Evolutionary conservation across 2,329 filamentous ascomycete species (phyloP), one percentile per base, ranked within the genome.

Genomic region (Xylaria sp.): DNA sequence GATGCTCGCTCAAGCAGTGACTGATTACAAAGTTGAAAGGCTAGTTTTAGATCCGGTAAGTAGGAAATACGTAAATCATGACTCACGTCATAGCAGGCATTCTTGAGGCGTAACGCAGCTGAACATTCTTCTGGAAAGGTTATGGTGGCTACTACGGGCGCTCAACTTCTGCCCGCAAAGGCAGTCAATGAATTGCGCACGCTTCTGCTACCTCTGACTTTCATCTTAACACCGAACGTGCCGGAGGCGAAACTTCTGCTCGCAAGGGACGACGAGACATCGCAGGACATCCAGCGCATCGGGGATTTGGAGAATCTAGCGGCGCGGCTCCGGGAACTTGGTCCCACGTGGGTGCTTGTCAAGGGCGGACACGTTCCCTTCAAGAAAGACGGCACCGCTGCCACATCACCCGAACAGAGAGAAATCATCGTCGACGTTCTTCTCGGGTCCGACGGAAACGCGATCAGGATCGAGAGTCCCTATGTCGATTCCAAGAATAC

Each of bases 351-450:
- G 82, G 91, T 97, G 34, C 85, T 98, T 10, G 83, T 97, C 66
- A 98, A 98, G 80, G 95, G 95, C 48, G 95, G 95, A 0, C 96
- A 98, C 80, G 80, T 91, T n/a, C 94, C 95, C 1, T 86, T 98
- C 70, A 89, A 85, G 5, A 84, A 83, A 58, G 87, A 91, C 56
- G 84, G 89, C 25, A 83, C 83, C 6, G 85, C 87, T 0, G 90
- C 93, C 0, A 83, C 80, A 52, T 81, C 78, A 0, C 83, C 88
- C 1, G 84, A 84, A 8, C 89, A 94, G 59, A 87, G 83, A 58
- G 82, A 89, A 30, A 74, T 91, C 2, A 89, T 97, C 1, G 85
- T 97, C 32, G 93, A 98, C 76, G 85, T 97, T 3, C 84, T 97
- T 5, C 88, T 89, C 50, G 91, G 69, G 1, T 65, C 93, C 7